These are phyloP conservation scores for Plasmodium reichenowi DNA, from an alignment of 169 alveolate genomes.

Conservation along the genomic window DNA sequence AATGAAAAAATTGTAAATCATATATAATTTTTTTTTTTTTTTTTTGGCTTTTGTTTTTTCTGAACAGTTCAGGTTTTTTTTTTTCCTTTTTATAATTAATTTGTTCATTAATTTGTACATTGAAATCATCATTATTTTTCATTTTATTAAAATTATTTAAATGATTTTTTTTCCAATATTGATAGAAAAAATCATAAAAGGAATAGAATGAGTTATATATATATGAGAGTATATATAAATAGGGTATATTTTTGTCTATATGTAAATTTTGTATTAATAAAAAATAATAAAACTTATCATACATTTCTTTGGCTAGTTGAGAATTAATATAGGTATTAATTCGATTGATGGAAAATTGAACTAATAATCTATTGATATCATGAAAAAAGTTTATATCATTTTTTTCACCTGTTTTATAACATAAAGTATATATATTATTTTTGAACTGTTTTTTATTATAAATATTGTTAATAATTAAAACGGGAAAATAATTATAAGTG, in stretches of 20 bases:
- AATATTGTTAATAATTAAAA: constrained; percentile 25
- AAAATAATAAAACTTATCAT: constrained; percentile 41
- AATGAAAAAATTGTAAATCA: constrained; percentile 59
- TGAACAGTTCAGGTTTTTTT: neutral
- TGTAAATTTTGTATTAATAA: constrained; percentile 65
- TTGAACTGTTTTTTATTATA: constrained; percentile 26
- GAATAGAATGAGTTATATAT: constrained; percentile 50
- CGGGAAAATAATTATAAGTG: neutral
- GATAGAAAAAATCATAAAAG: constrained; percentile 61
- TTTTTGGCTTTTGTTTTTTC: neutral
- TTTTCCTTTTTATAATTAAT: neutral
- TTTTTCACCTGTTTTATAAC: constrained; percentile 57
- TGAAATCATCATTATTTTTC: neutral
- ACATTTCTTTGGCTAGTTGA: constrained; percentile 27
- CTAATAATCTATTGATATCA: constrained; percentile 46
- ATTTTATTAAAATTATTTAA: neutral
- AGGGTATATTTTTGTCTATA: constrained; percentile 32
- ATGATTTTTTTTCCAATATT: constrained; percentile 55
- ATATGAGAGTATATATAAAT: constrained; percentile 44
- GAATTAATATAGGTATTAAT: constrained; percentile 28
- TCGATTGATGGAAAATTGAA: constrained; percentile 24
- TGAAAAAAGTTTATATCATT: constrained; percentile 13
- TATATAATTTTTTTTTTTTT: constrained; percentile 10
- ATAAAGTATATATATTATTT: constrained; percentile 46
- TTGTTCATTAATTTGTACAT: neutral